Conservation (phyloP, 2,329 filamentous ascomycete species). For the Tolypocladium tropicale region DNA sequence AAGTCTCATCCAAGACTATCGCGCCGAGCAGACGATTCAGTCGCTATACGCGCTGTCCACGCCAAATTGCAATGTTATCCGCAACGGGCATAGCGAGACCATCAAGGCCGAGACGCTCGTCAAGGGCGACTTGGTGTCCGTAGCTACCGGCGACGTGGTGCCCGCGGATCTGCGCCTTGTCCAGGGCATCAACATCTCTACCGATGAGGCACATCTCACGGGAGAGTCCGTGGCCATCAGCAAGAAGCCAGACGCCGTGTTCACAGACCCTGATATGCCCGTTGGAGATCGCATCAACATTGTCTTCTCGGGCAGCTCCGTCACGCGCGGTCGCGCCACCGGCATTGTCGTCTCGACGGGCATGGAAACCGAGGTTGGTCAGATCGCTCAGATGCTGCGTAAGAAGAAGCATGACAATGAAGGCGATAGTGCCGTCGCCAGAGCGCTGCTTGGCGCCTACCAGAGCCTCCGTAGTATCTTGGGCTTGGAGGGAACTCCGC, state of each 20-base stretch:
- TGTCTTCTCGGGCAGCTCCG: slow-evolving; percentile 61
- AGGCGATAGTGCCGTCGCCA: slow-evolving; percentile 30
- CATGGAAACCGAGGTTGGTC: slow-evolving; percentile 66
- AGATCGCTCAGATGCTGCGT: slow-evolving; percentile 61
- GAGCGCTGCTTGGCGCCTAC: slow-evolving; percentile 31
- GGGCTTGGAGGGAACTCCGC: slow-evolving; percentile 64
- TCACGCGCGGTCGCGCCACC: slow-evolving; percentile 58
- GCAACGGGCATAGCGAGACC: slow-evolving; percentile 38
- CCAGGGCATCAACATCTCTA: slow-evolving; percentile 62
- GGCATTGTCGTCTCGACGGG: slow-evolving; percentile 62
- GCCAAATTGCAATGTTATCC: slow-evolving; percentile 48
- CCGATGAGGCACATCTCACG: slow-evolving; percentile 65
- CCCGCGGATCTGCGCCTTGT: slow-evolving; percentile 58
- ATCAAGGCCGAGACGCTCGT: slow-evolving; percentile 49
- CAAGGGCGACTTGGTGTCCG: slow-evolving; percentile 53
- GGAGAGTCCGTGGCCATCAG: slow-evolving; percentile 62
- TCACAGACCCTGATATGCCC: slow-evolving; percentile 43
- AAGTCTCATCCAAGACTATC: slow-evolving; percentile 50
- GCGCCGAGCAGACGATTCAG: slow-evolving; percentile 52
- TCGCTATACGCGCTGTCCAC: slow-evolving; percentile 48
- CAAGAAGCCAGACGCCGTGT: slow-evolving; percentile 49
- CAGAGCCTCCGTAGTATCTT: slow-evolving; percentile 43
- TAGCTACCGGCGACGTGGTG: slow-evolving; percentile 57
- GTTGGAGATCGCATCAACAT: slow-evolving; percentile 63
- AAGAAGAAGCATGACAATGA: slow-evolving; percentile 36